A percentile compares a stretch with the other conserved stretches of the same genome.
Conservation (phyloP, 176 grass and related monocot species). For the Bolboschoenus planiculmis region DNA sequence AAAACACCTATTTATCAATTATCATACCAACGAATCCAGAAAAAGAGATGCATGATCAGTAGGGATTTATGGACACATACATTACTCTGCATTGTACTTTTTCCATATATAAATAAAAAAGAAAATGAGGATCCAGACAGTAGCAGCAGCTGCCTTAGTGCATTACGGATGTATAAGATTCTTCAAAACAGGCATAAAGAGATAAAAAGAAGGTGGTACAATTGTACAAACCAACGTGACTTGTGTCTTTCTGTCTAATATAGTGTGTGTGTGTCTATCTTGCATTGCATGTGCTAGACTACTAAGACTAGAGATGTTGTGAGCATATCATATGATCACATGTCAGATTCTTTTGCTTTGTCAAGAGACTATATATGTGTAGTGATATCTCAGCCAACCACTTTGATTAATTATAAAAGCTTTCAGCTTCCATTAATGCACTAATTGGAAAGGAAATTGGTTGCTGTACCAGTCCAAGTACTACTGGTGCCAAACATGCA, state of each 20-base stretch:
- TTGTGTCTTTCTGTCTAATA: not conserved
- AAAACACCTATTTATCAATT: not conserved
- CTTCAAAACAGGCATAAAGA: constrained; percentile 4
- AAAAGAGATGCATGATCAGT: not conserved
- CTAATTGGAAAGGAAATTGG: too few relatives aligned
- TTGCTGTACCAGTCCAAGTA: too few relatives aligned
- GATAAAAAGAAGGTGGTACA: not conserved
- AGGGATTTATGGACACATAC: not conserved
- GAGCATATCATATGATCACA: not conserved
- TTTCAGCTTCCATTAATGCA: not conserved
- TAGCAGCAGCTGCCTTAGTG: not conserved
- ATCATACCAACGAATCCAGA: not conserved
- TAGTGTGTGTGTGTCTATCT: not conserved
- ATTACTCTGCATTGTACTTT: not conserved
- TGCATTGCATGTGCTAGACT: too few relatives aligned
- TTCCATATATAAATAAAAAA: not conserved
- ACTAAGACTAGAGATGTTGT: not conserved
- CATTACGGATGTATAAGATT: constrained; percentile 1
- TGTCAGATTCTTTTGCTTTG: not conserved
- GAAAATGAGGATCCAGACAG: not conserved
- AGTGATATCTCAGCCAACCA: not conserved
- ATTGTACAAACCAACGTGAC: constrained; percentile 1
- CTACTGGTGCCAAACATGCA: too few relatives aligned
- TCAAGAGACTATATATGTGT: not conserved
- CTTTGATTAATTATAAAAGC: not conserved